A percentile compares a stretch with the other conserved stretches of the same genome.
Conservation (phyloP, 306 rosid genomes). For the Sechiopsis laciniata region DNA sequence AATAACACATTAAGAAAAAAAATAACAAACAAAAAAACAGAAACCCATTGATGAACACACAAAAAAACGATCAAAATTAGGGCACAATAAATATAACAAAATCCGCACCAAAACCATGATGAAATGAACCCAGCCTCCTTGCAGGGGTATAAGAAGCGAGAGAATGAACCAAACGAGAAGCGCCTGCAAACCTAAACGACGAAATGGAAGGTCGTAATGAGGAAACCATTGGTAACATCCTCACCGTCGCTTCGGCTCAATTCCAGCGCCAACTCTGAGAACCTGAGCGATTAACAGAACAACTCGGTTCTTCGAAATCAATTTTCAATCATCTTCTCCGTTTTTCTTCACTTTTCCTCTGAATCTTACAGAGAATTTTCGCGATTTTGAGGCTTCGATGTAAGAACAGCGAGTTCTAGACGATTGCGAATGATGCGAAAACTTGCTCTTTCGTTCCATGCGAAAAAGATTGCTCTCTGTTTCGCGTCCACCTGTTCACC, state of each 20-base stretch:
- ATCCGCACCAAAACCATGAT: slow-evolving; percentile 41
- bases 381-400: not conserved
- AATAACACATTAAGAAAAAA: not conserved
- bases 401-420: not conserved
- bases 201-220: slow-evolving; percentile 70
- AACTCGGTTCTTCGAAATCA: slow-evolving; percentile 1
- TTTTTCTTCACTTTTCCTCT: not conserved
- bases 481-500: not conserved
- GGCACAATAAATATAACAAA: not conserved
- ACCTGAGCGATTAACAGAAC: not conserved
- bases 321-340: slow-evolving; percentile 1
- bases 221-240: slow-evolving; percentile 67
- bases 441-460: not conserved
- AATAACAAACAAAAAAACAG: not conserved
- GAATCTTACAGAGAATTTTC: not conserved
- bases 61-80: not conserved
- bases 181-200: slow-evolving; percentile 38
- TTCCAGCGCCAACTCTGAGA: not conserved
- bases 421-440: not conserved
- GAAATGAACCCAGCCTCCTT: slow-evolving; percentile 36
- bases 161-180: slow-evolving; percentile 39
- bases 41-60: not conserved
- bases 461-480: slow-evolving; percentile 15
- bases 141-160: slow-evolving; percentile 40
- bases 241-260: slow-evolving; percentile 28